These are phyloP conservation scores for Amaranthus palmeri DNA, from an alignment of 148 eudicot species.

Conservation along the genomic window DNA sequence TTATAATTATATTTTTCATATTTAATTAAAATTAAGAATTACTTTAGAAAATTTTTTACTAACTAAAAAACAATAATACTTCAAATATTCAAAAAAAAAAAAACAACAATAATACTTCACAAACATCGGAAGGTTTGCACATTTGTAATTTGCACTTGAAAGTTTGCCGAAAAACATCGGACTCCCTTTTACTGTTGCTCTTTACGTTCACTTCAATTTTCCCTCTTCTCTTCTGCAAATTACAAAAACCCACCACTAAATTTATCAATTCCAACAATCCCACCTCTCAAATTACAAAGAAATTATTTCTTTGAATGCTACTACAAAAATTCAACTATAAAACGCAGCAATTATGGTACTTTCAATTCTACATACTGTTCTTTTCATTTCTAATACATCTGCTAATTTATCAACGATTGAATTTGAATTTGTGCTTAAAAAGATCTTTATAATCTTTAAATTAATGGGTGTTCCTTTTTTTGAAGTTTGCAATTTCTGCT, in stretches of 20 bases:
- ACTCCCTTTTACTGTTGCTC: no score
- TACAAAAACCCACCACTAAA: not conserved
- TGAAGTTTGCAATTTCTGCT: conserved; percentile 90
- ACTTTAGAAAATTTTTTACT: no score
- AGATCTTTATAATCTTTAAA: not conserved
- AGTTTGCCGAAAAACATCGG: no score
- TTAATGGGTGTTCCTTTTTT: not conserved
- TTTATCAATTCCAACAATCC: not conserved
- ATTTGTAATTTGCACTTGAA: no score
- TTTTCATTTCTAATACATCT: not conserved
- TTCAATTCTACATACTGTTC: not conserved
- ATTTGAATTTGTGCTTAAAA: not conserved
- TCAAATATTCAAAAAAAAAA: no score
- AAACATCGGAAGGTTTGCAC: no score
- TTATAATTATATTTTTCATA: no score
- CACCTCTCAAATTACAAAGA: not conserved
- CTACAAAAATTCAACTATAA: no score
- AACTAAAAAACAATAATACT: no score
- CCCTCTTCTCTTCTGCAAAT: not conserved
- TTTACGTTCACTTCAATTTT: no score
- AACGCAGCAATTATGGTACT: conserved; percentile 11
- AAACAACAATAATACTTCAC: no score
- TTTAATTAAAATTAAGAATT: no score
- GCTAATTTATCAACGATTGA: not conserved
- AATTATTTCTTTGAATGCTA: not conserved